phyloP scores from a whole-genome alignment of 1,284 basidiomycete genomes.

The Coriolopsis trogii region DNA sequence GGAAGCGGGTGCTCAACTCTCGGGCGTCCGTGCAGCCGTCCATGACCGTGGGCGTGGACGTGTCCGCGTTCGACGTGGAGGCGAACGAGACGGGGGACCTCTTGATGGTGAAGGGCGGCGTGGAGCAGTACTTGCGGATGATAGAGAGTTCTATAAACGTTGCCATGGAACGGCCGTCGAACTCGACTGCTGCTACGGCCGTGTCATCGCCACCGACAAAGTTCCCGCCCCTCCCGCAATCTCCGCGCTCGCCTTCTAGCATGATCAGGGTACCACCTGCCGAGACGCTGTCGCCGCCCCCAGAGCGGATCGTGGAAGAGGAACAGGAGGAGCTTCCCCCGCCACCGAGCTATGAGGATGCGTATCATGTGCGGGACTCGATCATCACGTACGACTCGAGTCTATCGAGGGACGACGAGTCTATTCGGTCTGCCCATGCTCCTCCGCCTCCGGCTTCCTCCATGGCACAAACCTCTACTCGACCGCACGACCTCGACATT shows the following conservation, averaged over 20 bases:
- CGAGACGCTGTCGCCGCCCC: constrained; percentile 5
- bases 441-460: constrained; percentile 1
- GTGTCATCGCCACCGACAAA: constrained; percentile 18
- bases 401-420: constrained; percentile 12
- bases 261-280: constrained; percentile 13
- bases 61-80: constrained; percentile 73
- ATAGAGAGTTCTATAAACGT: constrained; percentile 41
- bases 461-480: constrained; percentile 3
- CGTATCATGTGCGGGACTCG: constrained; percentile 5
- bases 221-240: constrained; percentile 16
- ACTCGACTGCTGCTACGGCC: constrained; percentile 6
- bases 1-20: constrained; percentile 76
- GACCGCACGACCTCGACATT: constrained; percentile 50
- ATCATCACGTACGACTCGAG: constrained; percentile 17
- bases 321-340: constrained; percentile 22
- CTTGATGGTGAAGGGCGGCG: constrained; percentile 60
- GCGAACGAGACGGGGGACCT: constrained; percentile 58
- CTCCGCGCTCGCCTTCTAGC: constrained; percentile 20
- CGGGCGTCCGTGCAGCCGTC: constrained; percentile 43
- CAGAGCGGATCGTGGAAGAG: constrained; percentile 12
- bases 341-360: constrained; percentile 24
- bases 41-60: constrained; percentile 50
- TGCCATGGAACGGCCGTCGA: constrained; percentile 8
- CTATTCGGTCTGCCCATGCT: constrained; percentile 31
- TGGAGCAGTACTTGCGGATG: constrained; percentile 69